Conservation (phyloP, 768 basidiomycete genomes). For the Trichaptum fuscoviolaceum region DNA sequence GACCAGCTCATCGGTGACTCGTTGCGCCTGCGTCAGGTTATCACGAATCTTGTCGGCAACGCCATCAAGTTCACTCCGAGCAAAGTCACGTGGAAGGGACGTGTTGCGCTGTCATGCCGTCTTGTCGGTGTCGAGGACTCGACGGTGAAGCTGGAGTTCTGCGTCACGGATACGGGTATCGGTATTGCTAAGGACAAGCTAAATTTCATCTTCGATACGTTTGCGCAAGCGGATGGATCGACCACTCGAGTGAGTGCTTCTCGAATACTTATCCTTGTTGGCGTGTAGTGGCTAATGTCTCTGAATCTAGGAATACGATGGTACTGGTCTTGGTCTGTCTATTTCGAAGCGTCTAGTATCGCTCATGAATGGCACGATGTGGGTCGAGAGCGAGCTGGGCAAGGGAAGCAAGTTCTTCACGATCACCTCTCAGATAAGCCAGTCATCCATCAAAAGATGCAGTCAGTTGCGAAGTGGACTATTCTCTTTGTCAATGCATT, state of each 20-base stretch:
- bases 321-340: too few species aligned
- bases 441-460: constrained; percentile 82
- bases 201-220: constrained; percentile 97
- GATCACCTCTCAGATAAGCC: too few species aligned
- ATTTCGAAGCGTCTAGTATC: constrained; percentile 96
- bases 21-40: too few species aligned
- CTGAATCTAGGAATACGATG: constrained; percentile 81
- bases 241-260: constrained; percentile 72
- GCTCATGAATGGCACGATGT: constrained; percentile 98
- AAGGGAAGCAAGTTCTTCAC: constrained; percentile 92
- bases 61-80: too few species aligned
- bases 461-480: constrained; percentile 79
- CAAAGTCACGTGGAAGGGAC: too few species aligned
- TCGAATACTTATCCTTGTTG: constrained; percentile 10
- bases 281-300: too few species aligned
- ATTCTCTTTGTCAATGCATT: constrained; percentile 92
- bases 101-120: too few species aligned
- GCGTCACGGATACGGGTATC: too few species aligned
- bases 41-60: too few species aligned
- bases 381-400: constrained; percentile 94
- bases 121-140: too few species aligned
- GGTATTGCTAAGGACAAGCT: constrained; percentile 98
- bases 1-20: constrained; percentile 98
- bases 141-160: too few species aligned
- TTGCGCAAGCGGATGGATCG: constrained; percentile 97